Base-by-base conservation (phyloP, 208 protist genomes). In the Acanthamoeba polyphaga region DNA sequence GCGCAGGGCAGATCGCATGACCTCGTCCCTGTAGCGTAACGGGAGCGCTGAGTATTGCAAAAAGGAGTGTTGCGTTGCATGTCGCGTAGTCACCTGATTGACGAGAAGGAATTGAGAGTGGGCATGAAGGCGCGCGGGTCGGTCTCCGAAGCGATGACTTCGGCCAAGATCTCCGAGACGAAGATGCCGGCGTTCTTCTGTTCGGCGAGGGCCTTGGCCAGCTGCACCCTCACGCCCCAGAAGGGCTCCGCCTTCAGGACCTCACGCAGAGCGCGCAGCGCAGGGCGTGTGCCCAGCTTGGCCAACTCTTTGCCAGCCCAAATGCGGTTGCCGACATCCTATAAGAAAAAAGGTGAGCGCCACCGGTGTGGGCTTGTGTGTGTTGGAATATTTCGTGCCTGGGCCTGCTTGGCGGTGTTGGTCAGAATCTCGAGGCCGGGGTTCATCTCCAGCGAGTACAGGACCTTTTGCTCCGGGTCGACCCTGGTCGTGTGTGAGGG, bases 381-480 rank as follows among this genome's bases (percentile, higher is more conserved):
- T 17, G 1, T 17, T 62, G 13, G 55, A 51, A 12, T 51, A 51
- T 51, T 51, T 15, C 55, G 55, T 80, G 38, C 72, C 72, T 80
- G 29, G 29, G 72, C 72, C 72, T 80, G 72, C 72, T 80, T 80
- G 29, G 60, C 43, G 46, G 80, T 88, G 80, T 88, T 88, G 80
- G 29, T 13, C 0, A 88, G 80, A n/a, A 88, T 62, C 22, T 62
- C 80, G 9, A 80, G 34, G 22, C 72, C 72, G 15, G 72, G 72
- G 38, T 80, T 80, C 72, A 80, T 80, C 3, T 80, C 72, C 29
- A 80, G 72, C 29, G 72, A 80, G 15, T 80, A 80, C 38, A 80
- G 9, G 32, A 80, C 72, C 72, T 80, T 80, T 24, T 80, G 72
- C 72, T 80, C 72, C n/a, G 72, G 72, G 38, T 80, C 72, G 24